phyloP scores from a whole-genome alignment of 2,329 filamentous ascomycete genomes.

The Neocucurbitaria cava region DNA sequence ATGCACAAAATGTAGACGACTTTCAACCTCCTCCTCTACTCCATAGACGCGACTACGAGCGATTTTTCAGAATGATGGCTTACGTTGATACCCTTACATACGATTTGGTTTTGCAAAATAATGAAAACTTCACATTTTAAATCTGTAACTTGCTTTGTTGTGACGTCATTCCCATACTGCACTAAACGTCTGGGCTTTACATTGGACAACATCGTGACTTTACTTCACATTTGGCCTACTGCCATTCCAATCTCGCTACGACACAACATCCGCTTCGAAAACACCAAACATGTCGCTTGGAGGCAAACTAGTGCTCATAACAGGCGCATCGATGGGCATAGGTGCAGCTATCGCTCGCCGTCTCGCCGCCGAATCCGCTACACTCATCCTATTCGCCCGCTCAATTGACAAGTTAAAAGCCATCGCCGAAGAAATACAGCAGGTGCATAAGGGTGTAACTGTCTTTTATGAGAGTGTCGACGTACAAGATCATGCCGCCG shows the following conservation, averaged over 20 bases:
- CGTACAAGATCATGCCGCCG: conserved; percentile 38
- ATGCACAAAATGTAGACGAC: neutral
- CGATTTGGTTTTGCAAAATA: neutral
- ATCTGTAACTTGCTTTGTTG: neutral
- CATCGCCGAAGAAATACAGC: conserved; percentile 23
- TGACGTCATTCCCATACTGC: conserved; percentile 8
- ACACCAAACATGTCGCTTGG: conserved; percentile 32
- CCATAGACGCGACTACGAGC: neutral
- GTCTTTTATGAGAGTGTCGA: conserved; percentile 44
- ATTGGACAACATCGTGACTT: neutral
- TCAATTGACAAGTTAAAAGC: conserved; percentile 39
- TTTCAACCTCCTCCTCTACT: neutral
- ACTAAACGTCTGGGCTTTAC: neutral
- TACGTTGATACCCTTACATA: neutral
- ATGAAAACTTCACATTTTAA: neutral
- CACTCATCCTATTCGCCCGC: conserved; percentile 54
- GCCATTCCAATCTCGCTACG: neutral
- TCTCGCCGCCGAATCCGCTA: conserved; percentile 50
- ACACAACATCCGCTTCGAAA: neutral
- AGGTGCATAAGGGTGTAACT: conserved; percentile 25
- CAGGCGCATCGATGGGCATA: conserved; percentile 57
- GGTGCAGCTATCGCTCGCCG: conserved; percentile 53
- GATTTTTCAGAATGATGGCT: conserved; percentile 2
- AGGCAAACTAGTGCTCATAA: conserved; percentile 37
- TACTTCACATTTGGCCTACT: no score